Conservation (phyloP, 768 basidiomycete genomes). For the Hypholoma sublateritium region DNA sequence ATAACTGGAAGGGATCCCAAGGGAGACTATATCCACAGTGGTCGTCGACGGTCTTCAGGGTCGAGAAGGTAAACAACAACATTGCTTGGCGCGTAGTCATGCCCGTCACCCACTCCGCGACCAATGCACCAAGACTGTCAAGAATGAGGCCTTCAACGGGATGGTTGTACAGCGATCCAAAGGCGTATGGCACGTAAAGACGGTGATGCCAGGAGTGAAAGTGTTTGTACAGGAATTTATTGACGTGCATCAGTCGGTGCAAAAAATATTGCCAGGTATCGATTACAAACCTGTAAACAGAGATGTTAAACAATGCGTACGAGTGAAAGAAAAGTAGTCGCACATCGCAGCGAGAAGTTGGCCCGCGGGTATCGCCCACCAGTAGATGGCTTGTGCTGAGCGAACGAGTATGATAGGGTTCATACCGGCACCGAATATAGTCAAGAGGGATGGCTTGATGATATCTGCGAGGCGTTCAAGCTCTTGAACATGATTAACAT, state of each 20-base stretch:
- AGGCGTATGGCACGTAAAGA: constrained; percentile 96
- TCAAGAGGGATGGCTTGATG: constrained; percentile 15
- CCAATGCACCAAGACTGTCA: constrained; percentile 75
- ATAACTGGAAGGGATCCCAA: constrained; percentile 87
- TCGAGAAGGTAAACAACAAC: constrained; percentile 80
- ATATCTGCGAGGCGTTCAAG: constrained; percentile 46
- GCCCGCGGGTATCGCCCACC: constrained; percentile 84
- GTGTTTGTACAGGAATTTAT: constrained; percentile 87
- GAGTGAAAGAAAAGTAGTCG: constrained; percentile 33
- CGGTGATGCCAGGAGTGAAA: constrained; percentile 95
- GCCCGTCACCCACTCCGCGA: constrained; percentile 68
- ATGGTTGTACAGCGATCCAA: constrained; percentile 96
- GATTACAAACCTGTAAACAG: constrained; percentile 72
- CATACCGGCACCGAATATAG: constrained; percentile 39
- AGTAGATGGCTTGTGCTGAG: constrained; percentile 70
- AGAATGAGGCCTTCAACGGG: constrained; percentile 92
- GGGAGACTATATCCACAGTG: constrained; percentile 91
- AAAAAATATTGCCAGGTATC: constrained; percentile 99
- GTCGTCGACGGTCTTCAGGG: constrained; percentile 93
- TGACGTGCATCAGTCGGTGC: constrained; percentile 89
- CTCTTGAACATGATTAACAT: constrained; percentile 38
- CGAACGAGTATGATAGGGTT: constrained; percentile 39
- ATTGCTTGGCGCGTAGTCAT: constrained; percentile 84
- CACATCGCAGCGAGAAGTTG: constrained; percentile 85
- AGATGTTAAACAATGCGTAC: constrained; percentile 6